Evolutionary conservation across 2,329 filamentous ascomycete species (phyloP).

Genomic region (Xylariaceae sp.): DNA sequence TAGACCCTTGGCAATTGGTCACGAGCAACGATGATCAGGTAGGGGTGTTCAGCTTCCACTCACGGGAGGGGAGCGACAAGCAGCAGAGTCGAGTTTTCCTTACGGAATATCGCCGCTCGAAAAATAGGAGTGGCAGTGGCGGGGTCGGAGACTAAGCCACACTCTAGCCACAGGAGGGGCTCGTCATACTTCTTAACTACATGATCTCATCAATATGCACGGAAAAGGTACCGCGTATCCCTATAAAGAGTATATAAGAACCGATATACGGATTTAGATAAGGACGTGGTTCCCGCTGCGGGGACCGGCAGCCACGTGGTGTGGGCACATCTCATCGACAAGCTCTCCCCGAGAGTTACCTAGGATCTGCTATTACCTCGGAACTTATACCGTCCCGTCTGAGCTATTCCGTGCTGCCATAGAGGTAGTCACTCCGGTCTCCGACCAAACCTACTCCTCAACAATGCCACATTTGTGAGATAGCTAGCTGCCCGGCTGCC

Average conservation of each 20-base stretch:
- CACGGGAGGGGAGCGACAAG: no score
- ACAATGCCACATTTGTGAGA: conserved; percentile 20
- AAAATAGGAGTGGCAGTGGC: not conserved
- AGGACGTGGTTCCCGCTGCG: not conserved
- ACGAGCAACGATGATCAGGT: no score
- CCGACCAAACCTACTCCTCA: not conserved
- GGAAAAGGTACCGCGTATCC: not conserved
- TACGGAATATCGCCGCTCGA: not conserved
- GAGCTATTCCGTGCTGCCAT: not conserved
- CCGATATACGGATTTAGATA: not conserved
- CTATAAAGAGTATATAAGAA: not conserved
- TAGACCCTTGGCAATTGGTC: no score
- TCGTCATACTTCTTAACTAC: not conserved
- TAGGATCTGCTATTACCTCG: no score
- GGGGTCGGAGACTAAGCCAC: not conserved
- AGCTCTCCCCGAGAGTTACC: not conserved
- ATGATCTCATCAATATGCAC: not conserved
- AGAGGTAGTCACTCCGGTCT: not conserved
- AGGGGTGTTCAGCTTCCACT: no score
- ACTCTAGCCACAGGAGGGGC: not conserved
- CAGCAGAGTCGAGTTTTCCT: no score
- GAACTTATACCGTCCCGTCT: not conserved
- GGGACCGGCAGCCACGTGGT: not conserved
- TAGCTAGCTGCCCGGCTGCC: conserved; percentile 21
- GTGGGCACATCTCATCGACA: not conserved